Evolutionary conservation across 768 basidiomycete species (phyloP).

Genomic region (Stropharia rugosoannulata): DNA sequence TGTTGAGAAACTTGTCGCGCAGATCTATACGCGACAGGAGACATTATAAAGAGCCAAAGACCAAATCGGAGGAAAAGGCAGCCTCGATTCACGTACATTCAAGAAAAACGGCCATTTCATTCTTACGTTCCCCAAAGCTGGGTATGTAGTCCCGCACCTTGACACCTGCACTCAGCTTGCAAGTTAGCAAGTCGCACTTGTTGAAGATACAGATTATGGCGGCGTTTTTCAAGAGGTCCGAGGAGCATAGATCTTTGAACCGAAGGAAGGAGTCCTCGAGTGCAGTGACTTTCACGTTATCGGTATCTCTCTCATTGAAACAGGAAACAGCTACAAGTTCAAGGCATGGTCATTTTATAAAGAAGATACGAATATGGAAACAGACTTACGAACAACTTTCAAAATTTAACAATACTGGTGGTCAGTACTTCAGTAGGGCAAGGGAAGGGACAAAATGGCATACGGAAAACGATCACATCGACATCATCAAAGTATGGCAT

Average conservation of each 20-base stretch:
- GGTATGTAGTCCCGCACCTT: slow-evolving; percentile 54
- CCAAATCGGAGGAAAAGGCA: background rate
- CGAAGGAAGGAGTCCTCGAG: slow-evolving; percentile 72
- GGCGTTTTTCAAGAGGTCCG: slow-evolving; percentile 54
- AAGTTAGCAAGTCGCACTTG: slow-evolving; percentile 64
- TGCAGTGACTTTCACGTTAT: slow-evolving; percentile 63
- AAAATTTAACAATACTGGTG: slow-evolving; percentile 12
- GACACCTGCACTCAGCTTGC: slow-evolving; percentile 45
- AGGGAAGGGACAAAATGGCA: slow-evolving; percentile 29
- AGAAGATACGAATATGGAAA: slow-evolving; percentile 27
- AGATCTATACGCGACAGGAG: slow-evolving; percentile 32
- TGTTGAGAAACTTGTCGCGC: slow-evolving; percentile 45
- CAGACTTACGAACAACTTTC: slow-evolving; percentile 51
- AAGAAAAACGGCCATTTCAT: slow-evolving; percentile 51
- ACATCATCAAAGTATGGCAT: slow-evolving; percentile 71
- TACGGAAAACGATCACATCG: slow-evolving; percentile 75
- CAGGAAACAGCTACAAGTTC: slow-evolving; percentile 36
- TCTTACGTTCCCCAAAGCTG: slow-evolving; percentile 61
- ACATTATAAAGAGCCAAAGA: no score
- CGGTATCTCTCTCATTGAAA: slow-evolving; percentile 46
- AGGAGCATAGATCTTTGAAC: slow-evolving; percentile 63
- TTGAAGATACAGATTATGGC: slow-evolving; percentile 75
- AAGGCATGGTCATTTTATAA: slow-evolving; percentile 13
- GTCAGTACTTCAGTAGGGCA: slow-evolving; percentile 2
- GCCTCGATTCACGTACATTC: slow-evolving; percentile 45